These are phyloP conservation scores for Mycena citricolor DNA, from an alignment of 1,284 basidiomycete species.

Conservation along the genomic window DNA sequence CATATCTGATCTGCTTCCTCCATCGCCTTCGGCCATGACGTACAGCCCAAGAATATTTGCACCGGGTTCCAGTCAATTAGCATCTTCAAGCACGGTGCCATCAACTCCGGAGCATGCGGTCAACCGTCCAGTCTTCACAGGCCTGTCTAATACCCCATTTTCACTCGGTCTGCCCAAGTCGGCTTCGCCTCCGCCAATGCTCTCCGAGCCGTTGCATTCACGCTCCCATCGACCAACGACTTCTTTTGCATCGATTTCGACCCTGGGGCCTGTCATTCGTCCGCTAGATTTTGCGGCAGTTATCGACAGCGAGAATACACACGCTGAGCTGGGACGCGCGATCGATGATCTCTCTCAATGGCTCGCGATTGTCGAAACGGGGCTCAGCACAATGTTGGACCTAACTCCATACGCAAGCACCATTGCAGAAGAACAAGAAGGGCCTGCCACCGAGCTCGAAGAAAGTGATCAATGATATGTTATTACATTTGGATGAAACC, in stretches of 20 bases:
- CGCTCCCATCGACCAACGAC: constrained; percentile 22
- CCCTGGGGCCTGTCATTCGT: constrained; percentile 42
- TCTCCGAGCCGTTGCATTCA: constrained; percentile 22
- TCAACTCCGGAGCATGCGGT: no score
- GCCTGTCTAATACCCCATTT: constrained; percentile 33
- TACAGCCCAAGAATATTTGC: constrained; percentile 45
- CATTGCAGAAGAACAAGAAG: constrained; percentile 23
- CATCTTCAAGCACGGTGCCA: constrained; percentile 29
- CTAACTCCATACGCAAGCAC: constrained; percentile 23
- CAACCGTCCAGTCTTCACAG: no score
- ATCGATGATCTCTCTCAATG: constrained; percentile 81
- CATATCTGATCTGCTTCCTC: constrained; percentile 71
- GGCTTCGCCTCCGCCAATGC: constrained; percentile 36
- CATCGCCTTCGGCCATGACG: constrained; percentile 66
- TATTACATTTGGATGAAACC: constrained; percentile 40
- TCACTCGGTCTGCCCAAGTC: constrained; percentile 43
- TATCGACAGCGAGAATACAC: constrained; percentile 62
- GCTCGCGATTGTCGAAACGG: constrained; percentile 76
- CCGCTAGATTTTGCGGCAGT: constrained; percentile 72
- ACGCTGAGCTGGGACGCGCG: constrained; percentile 70
- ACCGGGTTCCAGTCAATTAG: constrained; percentile 41
- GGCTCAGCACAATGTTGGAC: constrained; percentile 67
- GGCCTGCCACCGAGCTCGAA: constrained; percentile 16
- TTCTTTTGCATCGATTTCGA: constrained; percentile 25
- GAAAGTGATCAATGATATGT: constrained; percentile 10